Evolutionary conservation across 1,284 basidiomycete genomes (phyloP), one percentile per base, ranked within the genome.

Genomic region (Malassezia dermatis): DNA sequence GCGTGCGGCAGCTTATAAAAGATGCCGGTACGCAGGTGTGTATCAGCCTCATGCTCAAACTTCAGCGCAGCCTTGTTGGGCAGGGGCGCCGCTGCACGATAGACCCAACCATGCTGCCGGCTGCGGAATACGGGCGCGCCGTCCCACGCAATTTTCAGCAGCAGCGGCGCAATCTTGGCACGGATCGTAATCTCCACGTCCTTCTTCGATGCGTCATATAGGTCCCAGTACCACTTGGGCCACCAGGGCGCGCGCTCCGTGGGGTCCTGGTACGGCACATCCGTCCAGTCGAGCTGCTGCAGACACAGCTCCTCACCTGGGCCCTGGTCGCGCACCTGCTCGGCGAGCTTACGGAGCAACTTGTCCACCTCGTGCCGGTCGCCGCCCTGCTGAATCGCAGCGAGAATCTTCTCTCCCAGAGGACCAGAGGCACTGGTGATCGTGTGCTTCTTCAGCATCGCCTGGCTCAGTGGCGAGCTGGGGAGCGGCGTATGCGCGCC

Each of bases 181-280:
- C 89, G 84, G 41, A 87, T 83, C 2, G 91, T 91, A 52, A 98
- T 78, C 66, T 94, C 89, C 27, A 95, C 80, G 35, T 69, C 60
- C 7, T 66, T 67, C 1, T 67, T 56, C 4, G 67, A 64, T 0
- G 78, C 75, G 10, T 74, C 70, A 46, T 78, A 77, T 46, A 90
- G 81, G 35, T 96, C 89, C 88, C 87, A 93, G 73, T 89, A 99
- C 93, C 94, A 99, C 70, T 89, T 88, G 0, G 91, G 93, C 81
- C 81, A 82, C 53, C 71, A 73, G 6, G 48, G n/a, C 40, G 52
- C 53, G 6, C 31, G 42, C 13, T 23, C 24, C n/a, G 56, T 49
- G 3, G 59, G 58, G 11, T 44, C 37, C 24, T 46, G 54, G 34
- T 37, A 64, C 42, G 49, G 61, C 50, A 63, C 56, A 39, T 56